Evolutionary conservation across 228 moss, liverwort and hornwort species (phyloP).

Genomic region (Sphagnum fallax): DNA sequence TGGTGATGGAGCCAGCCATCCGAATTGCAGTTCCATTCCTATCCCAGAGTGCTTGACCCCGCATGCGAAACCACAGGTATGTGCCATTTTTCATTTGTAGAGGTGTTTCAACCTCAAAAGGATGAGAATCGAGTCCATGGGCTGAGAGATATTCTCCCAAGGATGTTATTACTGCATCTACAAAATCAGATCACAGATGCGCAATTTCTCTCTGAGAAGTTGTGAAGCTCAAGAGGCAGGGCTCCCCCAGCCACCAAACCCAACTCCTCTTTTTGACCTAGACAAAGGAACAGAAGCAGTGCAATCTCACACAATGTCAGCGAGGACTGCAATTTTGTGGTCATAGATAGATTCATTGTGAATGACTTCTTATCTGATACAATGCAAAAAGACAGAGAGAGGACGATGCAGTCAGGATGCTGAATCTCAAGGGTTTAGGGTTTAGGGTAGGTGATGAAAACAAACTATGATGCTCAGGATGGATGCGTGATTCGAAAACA

Average conservation of each 20-base stretch:
- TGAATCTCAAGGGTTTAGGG: background rate
- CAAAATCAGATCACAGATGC: background rate
- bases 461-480: conserved; percentile 33
- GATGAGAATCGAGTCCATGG: conserved; percentile 34
- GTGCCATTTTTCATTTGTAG: conserved; percentile 27
- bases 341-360: too few relatives aligned
- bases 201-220: too few relatives aligned
- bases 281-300: too few relatives aligned
- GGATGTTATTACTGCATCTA: conserved; percentile 24
- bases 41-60: conserved; percentile 50
- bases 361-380: too few relatives aligned
- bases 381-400: too few relatives aligned
- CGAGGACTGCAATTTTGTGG: too few relatives aligned
- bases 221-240: too few relatives aligned
- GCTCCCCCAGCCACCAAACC: too few relatives aligned
- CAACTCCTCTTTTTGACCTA: too few relatives aligned
- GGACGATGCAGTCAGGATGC: too few relatives aligned
- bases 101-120: conserved; percentile 48
- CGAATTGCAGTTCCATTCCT: conserved; percentile 24
- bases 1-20: conserved; percentile 53
- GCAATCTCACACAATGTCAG: too few relatives aligned
- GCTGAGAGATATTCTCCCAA: conserved; percentile 31
- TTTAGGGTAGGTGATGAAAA: background rate
- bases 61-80: conserved; percentile 39
- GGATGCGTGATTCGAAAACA: conserved; percentile 45